Base-by-base conservation (phyloP, 2,329 filamentous ascomycete genomes). In the Triangularia verruculosa region DNA sequence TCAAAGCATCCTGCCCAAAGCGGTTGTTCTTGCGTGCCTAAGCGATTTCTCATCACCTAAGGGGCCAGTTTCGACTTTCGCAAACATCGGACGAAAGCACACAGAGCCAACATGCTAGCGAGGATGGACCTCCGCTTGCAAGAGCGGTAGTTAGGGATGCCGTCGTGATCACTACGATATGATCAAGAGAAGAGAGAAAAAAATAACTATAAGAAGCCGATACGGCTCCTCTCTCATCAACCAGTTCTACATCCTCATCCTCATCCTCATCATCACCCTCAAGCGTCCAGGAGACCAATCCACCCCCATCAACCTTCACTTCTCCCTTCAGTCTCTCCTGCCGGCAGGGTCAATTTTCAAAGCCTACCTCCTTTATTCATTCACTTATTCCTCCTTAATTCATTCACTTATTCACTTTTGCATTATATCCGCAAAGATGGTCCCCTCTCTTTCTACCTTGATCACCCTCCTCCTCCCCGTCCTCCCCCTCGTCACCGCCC, bases 401-500 rank as follows among this genome's bases (percentile, higher is more conserved):
- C 32, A n/a, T 59, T n/a, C 30, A 30, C 34, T 43, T 64, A 39
- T 25, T 27, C 53, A 52, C 39, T 56, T 34, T 25, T 27, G 51
- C 27, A 27, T 12, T n/a, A 24, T 12, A 56, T 22, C 25, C 20
- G 7, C 11, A 27, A 55, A 30, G 55, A 32, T 30, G 34, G 13
- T 43, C 47, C n/a, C 24, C 43, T 65, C 66, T 43, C 12, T 25
- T 34, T 64, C 66, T 51, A 64, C 74, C 71, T 77, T 75, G 67
- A 27, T 79, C 64, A 66, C 76, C 67, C 74, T 85, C 72, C 77
- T 86, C 74, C 73, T 87, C 71, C 78, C 83, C 69, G 76, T 80
- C 66, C 80, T 80, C 70, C 77, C 82, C 67, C 80, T 89, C 59
- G 86, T 83, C 67, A 79, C 84, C 67, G 85, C 82, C 71, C 87